These are phyloP conservation scores for Ascochyta viciae-villosae DNA, from an alignment of 2,329 filamentous ascomycete genomes.

Conservation along the genomic window DNA sequence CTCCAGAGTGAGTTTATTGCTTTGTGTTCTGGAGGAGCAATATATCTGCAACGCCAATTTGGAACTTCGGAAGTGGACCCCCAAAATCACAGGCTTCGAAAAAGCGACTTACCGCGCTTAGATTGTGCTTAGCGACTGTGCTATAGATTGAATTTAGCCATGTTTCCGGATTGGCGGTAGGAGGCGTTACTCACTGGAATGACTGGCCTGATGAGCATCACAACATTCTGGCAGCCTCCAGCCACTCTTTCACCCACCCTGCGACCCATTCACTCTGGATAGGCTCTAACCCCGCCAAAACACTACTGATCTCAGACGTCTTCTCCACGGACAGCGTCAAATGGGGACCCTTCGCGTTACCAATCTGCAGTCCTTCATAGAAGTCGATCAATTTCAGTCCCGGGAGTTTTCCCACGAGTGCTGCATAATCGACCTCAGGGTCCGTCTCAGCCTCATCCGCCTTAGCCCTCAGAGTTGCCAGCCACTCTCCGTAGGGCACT, in stretches of 20 bases:
- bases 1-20: conserved; percentile 10
- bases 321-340: background rate
- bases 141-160: background rate
- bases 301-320: background rate
- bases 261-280: background rate
- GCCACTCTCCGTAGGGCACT: background rate
- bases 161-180: background rate
- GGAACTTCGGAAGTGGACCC: conserved; percentile 6
- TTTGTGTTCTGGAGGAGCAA: background rate
- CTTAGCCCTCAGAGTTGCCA: background rate
- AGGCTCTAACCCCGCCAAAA: background rate
- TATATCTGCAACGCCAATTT: conserved; percentile 16
- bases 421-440: background rate
- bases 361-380: background rate
- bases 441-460: background rate
- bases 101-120: background rate
- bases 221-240: background rate
- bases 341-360: background rate
- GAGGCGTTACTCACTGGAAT: background rate
- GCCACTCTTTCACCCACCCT: background rate
- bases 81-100: background rate
- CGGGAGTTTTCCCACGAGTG: background rate
- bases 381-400: background rate
- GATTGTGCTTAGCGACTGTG: background rate
- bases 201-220: background rate